phyloP scores from a whole-genome alignment of 495 filamentous ascomycete species.

The Penicillium verhagenii region DNA sequence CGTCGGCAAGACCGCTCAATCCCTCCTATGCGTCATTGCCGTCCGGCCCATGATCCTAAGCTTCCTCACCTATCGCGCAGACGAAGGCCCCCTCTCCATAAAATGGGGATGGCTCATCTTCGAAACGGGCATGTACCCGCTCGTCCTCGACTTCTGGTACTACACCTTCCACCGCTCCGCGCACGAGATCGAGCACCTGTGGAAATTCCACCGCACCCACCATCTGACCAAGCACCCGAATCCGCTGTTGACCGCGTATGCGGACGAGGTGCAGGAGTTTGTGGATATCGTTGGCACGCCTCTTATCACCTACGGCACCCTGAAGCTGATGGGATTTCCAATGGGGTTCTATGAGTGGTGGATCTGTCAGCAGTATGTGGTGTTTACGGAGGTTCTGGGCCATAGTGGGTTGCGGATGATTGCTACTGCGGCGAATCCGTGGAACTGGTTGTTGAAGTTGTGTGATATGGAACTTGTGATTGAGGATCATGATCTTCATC shows the following conservation, averaged over 20 bases:
- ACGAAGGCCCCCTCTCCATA: constrained; percentile 32
- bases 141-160: constrained; percentile 48
- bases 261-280: constrained; percentile 44
- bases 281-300: constrained; percentile 44
- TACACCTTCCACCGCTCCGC: constrained; percentile 44
- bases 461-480: constrained; percentile 39
- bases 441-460: constrained; percentile 37
- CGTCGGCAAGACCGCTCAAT: constrained; percentile 26
- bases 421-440: constrained; percentile 29
- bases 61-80: constrained; percentile 25
- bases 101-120: constrained; percentile 47
- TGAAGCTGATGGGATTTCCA: constrained; percentile 33
- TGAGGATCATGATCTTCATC: constrained; percentile 46
- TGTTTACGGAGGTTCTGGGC: constrained; percentile 40
- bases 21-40: constrained; percentile 23
- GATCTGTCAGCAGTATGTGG: constrained; percentile 43
- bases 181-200: constrained; percentile 40
- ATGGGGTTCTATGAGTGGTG: constrained; percentile 48
- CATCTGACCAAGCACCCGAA: constrained; percentile 47
- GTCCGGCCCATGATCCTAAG: constrained; percentile 2
- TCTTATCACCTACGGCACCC: constrained; percentile 32
- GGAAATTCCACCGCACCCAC: constrained; percentile 45
- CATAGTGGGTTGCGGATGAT: constrained; percentile 40
- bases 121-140: constrained; percentile 39
- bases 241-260: constrained; percentile 42